Base-by-base conservation (phyloP, 2,329 filamentous ascomycete species). In the Ascocoryne sarcoides region DNA sequence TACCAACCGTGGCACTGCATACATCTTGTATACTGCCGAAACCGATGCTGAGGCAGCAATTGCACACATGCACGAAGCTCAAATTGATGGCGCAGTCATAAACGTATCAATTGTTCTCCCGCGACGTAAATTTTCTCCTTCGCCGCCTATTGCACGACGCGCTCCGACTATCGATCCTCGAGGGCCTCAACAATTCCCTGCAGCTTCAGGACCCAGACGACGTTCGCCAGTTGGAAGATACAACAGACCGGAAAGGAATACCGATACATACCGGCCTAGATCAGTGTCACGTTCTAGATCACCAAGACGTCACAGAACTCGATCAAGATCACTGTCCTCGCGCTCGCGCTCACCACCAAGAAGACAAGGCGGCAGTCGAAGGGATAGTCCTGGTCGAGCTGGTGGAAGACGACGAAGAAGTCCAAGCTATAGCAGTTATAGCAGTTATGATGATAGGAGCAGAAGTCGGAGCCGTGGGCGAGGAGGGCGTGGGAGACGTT, bases 41-140 rank as follows among this genome's bases (percentile, higher is more conserved):
- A 70, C 75, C 36, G 83, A 90, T 48, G 90, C 92, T 17, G 87
- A 95, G 63, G 71, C 79, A 10, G 92, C 92, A 19, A 93, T 95
- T 53, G 79, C 89, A 14, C 85, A 94, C 60, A 96, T 98, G 92
- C 92, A 98, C 62, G 92, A 98, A 65, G 87, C 85, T n/a, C 85
- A 94, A 58, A 55, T 60, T 26, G 59, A 61, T 37, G 59, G 59
- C 20, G 51, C 56, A 4, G 38, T 55, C 4, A 60, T 61, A 41
- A 60, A 56, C 38, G 59, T 61, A 12, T 61, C 59, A 19, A 60
- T 60, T 26, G 59, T 61, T 20, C 50, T 61, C 26, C 57, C 59
- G 4, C 57, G 57, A 15, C 55, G 58, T 36, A 86, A 87, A 53
- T 85, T 95, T 56, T 89, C 85, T 5, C 79, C 78, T 14, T 78